phyloP scores from a whole-genome alignment of 2,329 filamentous ascomycete genomes.

The Metarhizium brunneum region DNA sequence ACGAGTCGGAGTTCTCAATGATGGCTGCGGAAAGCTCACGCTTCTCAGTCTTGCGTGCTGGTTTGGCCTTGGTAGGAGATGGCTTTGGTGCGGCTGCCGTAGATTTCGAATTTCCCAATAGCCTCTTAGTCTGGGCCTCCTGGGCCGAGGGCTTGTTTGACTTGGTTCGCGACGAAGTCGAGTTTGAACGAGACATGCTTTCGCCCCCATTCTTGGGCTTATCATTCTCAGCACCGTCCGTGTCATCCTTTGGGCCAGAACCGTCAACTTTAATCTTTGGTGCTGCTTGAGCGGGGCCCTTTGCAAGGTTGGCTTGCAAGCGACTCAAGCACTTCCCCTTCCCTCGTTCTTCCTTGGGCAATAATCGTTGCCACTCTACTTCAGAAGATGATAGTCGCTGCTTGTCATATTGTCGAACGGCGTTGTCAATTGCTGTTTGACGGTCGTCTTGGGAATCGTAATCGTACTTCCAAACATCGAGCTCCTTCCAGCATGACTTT shows the following conservation, averaged over 20 bases:
- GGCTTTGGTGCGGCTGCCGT: conserved; percentile 22
- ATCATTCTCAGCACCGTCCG: conserved; percentile 18
- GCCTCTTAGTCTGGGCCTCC: conserved; percentile 47
- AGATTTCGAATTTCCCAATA: conserved; percentile 29
- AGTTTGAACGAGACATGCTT: conserved; percentile 39
- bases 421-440: conserved; percentile 52
- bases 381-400: conserved; percentile 46
- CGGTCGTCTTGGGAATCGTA: conserved; percentile 46
- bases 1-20: conserved; percentile 46
- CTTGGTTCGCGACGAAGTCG: conserved; percentile 40
- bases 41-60: conserved; percentile 23
- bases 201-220: conserved; percentile 26
- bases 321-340: conserved; percentile 52
- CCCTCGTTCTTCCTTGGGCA: conserved; percentile 47
- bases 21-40: conserved; percentile 46
- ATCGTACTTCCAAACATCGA: conserved; percentile 54
- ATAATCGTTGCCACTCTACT: conserved; percentile 51
- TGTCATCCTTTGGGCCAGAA: conserved; percentile 29
- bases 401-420: conserved; percentile 50
- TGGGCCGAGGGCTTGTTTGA: conserved; percentile 47
- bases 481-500: conserved; percentile 51
- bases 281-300: conserved; percentile 34
- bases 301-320: conserved; percentile 49
- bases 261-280: conserved; percentile 40
- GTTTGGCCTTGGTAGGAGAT: conserved; percentile 33